A percentile compares a stretch with the other conserved stretches of the same genome.
phyloP scores from a whole-genome alignment of 225 moss, liverwort and hornwort genomes.

The Rhytidiadelphus loreus region DNA sequence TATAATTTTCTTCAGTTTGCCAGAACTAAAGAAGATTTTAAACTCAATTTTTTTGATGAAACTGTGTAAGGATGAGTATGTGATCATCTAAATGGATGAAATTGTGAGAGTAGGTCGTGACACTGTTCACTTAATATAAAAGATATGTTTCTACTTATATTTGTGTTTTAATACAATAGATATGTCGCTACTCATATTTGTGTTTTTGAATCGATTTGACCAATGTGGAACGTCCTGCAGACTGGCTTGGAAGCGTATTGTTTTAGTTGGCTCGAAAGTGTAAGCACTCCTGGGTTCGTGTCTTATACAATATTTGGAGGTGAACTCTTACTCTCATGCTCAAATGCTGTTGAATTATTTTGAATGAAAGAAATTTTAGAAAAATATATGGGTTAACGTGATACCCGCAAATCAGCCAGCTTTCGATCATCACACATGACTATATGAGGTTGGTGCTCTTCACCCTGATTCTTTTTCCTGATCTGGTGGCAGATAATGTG shows the following conservation, averaged over 20 bases:
- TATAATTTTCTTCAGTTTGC: background rate
- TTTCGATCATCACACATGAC: background rate
- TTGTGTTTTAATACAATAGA: background rate
- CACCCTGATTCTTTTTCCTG: background rate
- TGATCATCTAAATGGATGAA: background rate
- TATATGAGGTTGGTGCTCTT: background rate
- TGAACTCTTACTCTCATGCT: background rate
- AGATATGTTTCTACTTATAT: background rate
- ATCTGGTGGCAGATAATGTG: conserved; percentile 54
- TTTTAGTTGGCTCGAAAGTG: conserved; percentile 46
- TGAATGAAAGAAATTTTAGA: background rate
- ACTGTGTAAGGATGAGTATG: too few relatives aligned
- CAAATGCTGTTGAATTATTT: background rate
- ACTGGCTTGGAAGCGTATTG: conserved; percentile 28
- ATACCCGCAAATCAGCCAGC: background rate
- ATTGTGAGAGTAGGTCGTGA: background rate
- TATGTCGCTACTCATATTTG: background rate
- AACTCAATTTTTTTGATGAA: background rate
- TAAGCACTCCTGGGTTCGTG: conserved; percentile 9
- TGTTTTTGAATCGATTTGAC: background rate
- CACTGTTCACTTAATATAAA: background rate
- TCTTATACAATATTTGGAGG: conserved; percentile 50
- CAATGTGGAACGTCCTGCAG: conserved; percentile 7
- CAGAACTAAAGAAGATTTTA: background rate
- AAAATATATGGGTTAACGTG: background rate